Percentiles rank a stretch among this genome's conserved stretches.
Evolutionary conservation across 106 monocot genomes (phyloP).

Genomic region (Dioscorea zingiberensis): DNA sequence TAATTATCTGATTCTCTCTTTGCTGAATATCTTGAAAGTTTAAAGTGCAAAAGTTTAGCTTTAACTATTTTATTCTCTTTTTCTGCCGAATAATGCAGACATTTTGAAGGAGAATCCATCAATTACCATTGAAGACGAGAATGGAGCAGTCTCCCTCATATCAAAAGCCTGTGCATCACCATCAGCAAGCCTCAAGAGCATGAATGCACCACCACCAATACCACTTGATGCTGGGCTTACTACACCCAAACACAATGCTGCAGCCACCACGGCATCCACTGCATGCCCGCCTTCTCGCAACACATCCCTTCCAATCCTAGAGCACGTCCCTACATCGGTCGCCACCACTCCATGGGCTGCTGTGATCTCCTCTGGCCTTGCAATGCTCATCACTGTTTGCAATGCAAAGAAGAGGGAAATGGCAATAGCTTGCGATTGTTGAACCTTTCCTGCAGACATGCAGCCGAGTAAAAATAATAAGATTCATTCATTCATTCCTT

Average conservation of each 20-base stretch:
- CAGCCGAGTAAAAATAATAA: too few relatives aligned
- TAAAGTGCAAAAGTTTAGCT: too few relatives aligned
- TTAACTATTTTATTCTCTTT: too few relatives aligned
- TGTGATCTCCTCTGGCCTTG: constrained; percentile 35
- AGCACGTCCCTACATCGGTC: constrained; percentile 69
- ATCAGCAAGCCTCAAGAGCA: constrained; percentile 61
- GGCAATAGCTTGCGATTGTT: background rate
- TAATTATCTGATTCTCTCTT: too few relatives aligned
- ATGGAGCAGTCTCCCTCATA: constrained; percentile 84
- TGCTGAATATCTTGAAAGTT: too few relatives aligned
- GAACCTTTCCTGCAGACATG: too few relatives aligned
- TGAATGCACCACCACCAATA: constrained; percentile 87
- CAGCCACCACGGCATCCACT: constrained; percentile 73
- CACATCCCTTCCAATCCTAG: constrained; percentile 56
- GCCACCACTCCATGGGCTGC: constrained; percentile 68
- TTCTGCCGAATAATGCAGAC: too few relatives aligned
- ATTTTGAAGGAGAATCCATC: too few relatives aligned
- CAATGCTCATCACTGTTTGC: too few relatives aligned
- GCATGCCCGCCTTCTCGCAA: constrained; percentile 72
- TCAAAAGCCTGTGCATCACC: constrained; percentile 66
- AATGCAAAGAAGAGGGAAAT: background rate
- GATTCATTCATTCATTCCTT: too few relatives aligned
- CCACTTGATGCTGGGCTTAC: constrained; percentile 94
- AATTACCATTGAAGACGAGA: constrained; percentile 48
- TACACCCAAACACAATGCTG: constrained; percentile 70